These are phyloP conservation scores for Ascosphaera aggregata DNA, from an alignment of 2,329 filamentous ascomycete species.

Conservation along the genomic window DNA sequence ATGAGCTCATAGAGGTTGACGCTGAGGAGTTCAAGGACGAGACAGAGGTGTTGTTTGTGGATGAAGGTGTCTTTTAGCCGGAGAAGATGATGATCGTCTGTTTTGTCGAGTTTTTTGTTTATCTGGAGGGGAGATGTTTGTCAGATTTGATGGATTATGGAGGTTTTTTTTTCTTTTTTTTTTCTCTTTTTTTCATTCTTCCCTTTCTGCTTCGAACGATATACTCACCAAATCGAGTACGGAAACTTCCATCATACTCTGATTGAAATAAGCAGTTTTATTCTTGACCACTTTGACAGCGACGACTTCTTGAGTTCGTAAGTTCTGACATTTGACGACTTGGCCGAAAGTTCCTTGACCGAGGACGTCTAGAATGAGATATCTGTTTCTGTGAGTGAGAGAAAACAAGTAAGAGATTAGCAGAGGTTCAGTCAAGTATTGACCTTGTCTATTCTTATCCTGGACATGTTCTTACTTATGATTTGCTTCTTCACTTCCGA, in stretches of 20 bases:
- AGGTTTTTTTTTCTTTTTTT: no score
- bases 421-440: no score
- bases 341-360: slow-evolving; percentile 97
- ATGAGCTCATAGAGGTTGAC: slow-evolving; percentile 86
- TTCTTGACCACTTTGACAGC: slow-evolving; percentile 99
- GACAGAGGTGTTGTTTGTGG: slow-evolving; percentile 84
- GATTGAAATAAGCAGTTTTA: slow-evolving; percentile 95
- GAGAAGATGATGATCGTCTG: slow-evolving; percentile 89
- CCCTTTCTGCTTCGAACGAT: slow-evolving; percentile 1
- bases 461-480: slow-evolving; percentile 49
- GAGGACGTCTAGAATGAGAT: slow-evolving; percentile 87
- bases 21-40: slow-evolving; percentile 86
- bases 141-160: slow-evolving; percentile 1
- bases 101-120: slow-evolving; percentile 97
- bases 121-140: slow-evolving; percentile 35
- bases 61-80: slow-evolving; percentile 96
- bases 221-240: slow-evolving; percentile 65
- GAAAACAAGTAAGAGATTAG: no score
- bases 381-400: slow-evolving; percentile 62
- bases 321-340: slow-evolving; percentile 95
- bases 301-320: slow-evolving; percentile 96
- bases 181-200: no score
- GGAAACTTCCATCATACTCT: slow-evolving; percentile 99
- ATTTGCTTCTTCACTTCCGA: slow-evolving; percentile 91
- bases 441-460: no score